Base-by-base conservation (phyloP, 2,329 filamentous ascomycete species). In the Pseudocercospora vitis region DNA sequence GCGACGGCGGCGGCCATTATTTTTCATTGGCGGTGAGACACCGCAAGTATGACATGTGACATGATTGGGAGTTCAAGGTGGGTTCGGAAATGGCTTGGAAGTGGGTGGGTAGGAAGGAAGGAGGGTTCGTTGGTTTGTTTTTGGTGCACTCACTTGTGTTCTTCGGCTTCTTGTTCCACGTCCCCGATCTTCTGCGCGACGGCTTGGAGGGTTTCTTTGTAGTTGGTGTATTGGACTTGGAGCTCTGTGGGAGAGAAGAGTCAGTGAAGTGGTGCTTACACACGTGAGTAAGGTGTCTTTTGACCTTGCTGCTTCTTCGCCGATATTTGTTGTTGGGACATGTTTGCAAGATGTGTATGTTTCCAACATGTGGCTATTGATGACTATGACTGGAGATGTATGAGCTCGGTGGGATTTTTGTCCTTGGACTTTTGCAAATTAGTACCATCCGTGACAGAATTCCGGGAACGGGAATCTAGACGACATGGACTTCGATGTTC, bases 151-250 rank as follows among this genome's bases (percentile, higher is more conserved):
- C 76, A 97, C 94, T 96, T 97, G 79, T 99, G 94, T 72, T 99
- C 94, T 73, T 99, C 94, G 16, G 89, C 86, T 72, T 97, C 94
- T 71, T 96, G 90, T 76, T 99, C 94, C 52, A 99, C 91, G 69
- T 97, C 91, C 33, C 94, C 94, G 64, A 99, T 96, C 73, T 96
- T 97, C 68, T 91, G 87, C 24, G 94, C 94, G 66, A 99, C 85
- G 69, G 94, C 89, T 74, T 97, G 92, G 54, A 99, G 82, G 28
- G 79, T 84, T 66, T 81, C 84, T 68, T 86, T 86, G 78, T 81
- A 92, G 73, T 85, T 89, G 62, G 82, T 82, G 71, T 94, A 94
- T 65, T 89, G 87, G 46, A 80, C 76, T 74, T 94, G 89, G 62
- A 94, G 82, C 70, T 94, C 89, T 94, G 65, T 7, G 16, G 23